Conservation (phyloP, 2,329 filamentous ascomycete species). For the Penicillium hesseltinei region DNA sequence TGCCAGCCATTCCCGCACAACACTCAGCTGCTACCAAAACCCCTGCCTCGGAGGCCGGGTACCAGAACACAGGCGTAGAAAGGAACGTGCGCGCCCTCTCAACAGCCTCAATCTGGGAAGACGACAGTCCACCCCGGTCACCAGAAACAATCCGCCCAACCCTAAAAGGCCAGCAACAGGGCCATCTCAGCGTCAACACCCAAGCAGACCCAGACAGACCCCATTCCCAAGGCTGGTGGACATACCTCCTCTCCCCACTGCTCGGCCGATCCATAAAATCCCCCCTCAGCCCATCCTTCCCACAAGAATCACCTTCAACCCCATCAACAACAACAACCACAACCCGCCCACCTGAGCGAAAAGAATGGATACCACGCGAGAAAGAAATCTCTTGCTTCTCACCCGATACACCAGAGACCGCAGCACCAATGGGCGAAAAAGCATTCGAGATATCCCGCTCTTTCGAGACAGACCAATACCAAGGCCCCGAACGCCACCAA, state of each 20-base stretch:
- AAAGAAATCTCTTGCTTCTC: slow-evolving; percentile 32
- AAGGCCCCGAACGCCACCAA: neutral
- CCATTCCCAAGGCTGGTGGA: slow-evolving; percentile 52
- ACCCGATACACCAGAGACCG: slow-evolving; percentile 34
- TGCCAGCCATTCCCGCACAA: slow-evolving; percentile 41
- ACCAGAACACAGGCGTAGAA: slow-evolving; percentile 12
- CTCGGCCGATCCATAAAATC: slow-evolving; percentile 31
- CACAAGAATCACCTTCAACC: slow-evolving; percentile 4
- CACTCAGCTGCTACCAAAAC: slow-evolving; percentile 24
- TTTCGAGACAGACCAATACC: neutral
- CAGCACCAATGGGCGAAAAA: slow-evolving; percentile 12
- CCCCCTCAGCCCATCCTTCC: slow-evolving; percentile 26
- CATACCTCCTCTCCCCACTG: slow-evolving; percentile 46
- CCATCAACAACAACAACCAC: neutral
- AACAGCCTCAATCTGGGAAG: slow-evolving; percentile 39
- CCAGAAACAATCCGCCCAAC: slow-evolving; percentile 11
- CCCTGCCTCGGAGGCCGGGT: slow-evolving; percentile 2
- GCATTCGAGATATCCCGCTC: slow-evolving; percentile 17
- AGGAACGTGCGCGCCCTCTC: slow-evolving; percentile 28
- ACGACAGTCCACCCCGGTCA: slow-evolving; percentile 23
- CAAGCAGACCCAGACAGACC: slow-evolving; percentile 34
- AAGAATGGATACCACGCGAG: slow-evolving; percentile 27
- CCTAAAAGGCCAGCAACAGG: slow-evolving; percentile 12
- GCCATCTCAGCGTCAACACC: slow-evolving; percentile 35
- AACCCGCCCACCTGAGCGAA: slow-evolving; percentile 13